Evolutionary conservation across 169 alveolate species (phyloP).

Genomic region (Neospora caninum): DNA sequence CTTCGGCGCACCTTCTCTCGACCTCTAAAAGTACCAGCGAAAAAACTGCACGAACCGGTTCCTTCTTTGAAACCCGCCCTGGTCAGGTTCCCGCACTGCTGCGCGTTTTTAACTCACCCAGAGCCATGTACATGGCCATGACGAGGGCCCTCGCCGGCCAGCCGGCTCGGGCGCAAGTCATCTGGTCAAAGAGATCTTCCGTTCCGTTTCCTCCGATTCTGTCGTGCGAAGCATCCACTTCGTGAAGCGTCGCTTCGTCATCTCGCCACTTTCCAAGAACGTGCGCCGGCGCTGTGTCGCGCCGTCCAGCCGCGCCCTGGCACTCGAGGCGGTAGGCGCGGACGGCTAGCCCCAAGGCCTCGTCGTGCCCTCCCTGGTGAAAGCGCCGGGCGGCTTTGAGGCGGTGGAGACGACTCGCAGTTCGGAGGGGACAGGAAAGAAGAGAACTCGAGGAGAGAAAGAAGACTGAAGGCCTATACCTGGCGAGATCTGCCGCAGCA

Average conservation of each 20-base stretch:
- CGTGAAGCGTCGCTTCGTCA: neutral
- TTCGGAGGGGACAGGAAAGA: neutral
- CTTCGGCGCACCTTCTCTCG: neutral
- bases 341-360: neutral
- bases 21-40: too few relatives aligned
- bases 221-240: neutral
- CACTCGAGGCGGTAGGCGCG: conserved; percentile 8
- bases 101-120: conserved; percentile 30
- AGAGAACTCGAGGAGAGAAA: neutral
- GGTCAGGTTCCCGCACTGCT: too few relatives aligned
- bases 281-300: neutral
- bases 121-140: conserved; percentile 56
- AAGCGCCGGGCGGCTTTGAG: neutral
- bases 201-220: neutral
- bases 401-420: neutral
- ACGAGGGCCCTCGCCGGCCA: conserved; percentile 59
- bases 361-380: neutral
- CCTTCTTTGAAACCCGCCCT: too few relatives aligned
- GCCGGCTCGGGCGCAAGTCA: conserved; percentile 36
- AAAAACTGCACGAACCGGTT: too few relatives aligned
- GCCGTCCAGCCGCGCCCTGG: neutral
- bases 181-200: conserved; percentile 15
- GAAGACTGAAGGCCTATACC: neutral
- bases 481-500: neutral
- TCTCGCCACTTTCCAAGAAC: neutral